Conservation (phyloP, 345 rosid species). For the Triadica sebifera region DNA sequence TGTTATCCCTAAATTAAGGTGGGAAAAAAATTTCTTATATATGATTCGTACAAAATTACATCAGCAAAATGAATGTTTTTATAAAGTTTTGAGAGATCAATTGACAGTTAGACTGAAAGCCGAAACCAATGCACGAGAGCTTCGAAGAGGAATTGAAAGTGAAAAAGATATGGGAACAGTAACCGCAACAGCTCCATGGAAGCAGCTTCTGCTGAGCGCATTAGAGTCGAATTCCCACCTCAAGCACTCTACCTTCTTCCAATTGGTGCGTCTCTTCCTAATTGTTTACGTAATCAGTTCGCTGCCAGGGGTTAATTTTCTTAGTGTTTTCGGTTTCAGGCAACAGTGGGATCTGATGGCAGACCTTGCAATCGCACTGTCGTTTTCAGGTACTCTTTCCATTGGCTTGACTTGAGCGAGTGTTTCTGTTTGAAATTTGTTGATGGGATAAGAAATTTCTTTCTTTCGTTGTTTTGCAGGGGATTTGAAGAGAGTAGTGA, state of each 20-base stretch:
- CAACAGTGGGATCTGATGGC: conserved; percentile 69
- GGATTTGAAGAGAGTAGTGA: conserved; percentile 72
- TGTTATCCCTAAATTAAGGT: too few relatives aligned
- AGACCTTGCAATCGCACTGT: conserved; percentile 86
- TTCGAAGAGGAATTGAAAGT: not conserved
- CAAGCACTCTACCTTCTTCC: conserved; percentile 63
- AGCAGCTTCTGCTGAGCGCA: conserved; percentile 70
- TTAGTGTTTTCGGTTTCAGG: conserved; percentile 40
- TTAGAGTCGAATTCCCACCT: conserved; percentile 63
- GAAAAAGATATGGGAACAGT: conserved; percentile 18
- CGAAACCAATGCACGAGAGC: not conserved
- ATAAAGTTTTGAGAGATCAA: too few relatives aligned
- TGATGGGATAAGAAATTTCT: not conserved
- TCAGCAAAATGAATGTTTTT: too few relatives aligned
- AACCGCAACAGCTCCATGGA: conserved; percentile 58
- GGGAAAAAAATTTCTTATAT: too few relatives aligned
- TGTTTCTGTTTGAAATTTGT: not conserved
- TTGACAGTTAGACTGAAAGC: too few relatives aligned
- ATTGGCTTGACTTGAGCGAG: not conserved
- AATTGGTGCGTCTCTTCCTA: conserved; percentile 40
- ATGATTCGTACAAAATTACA: too few relatives aligned
- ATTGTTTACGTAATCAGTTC: not conserved
- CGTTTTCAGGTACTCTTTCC: conserved; percentile 56
- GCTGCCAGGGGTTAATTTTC: not conserved
- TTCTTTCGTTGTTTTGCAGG: conserved; percentile 33